These are phyloP conservation scores for Claviceps africana DNA, from an alignment of 2,329 filamentous ascomycete genomes.

Conservation along the genomic window DNA sequence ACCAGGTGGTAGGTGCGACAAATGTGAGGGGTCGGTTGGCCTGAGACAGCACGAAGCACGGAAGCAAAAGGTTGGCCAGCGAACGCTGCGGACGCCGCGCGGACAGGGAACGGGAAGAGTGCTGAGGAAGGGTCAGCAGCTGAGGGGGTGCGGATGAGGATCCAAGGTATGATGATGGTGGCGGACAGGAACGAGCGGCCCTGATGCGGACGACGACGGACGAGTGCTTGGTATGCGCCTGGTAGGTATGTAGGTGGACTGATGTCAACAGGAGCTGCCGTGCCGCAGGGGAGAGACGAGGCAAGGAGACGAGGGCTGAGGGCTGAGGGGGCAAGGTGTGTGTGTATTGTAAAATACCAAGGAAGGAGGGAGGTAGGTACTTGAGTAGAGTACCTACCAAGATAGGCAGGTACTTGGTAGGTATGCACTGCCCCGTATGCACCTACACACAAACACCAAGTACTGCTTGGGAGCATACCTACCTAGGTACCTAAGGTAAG, in stretches of 20 bases:
- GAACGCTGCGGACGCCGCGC: background rate
- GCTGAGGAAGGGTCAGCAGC: background rate
- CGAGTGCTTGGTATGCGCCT: background rate
- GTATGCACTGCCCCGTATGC: no score
- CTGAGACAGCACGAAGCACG: background rate
- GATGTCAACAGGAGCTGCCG: background rate
- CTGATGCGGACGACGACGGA: background rate
- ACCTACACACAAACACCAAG: no score
- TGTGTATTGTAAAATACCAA: background rate
- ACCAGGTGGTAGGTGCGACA: constrained; percentile 5
- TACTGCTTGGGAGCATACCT: no score
- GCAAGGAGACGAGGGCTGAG: background rate
- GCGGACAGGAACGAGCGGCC: background rate
- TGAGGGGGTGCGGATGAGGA: background rate
- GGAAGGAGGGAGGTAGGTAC: no score
- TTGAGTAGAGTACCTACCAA: no score
- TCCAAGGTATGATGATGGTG: background rate
- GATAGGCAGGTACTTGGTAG: no score
- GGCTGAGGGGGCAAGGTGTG: background rate
- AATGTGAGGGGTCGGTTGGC: constrained; percentile 9
- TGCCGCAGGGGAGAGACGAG: background rate
- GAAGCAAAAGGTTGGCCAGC: constrained; percentile 4
- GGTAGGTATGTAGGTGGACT: background rate
- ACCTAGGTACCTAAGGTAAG: no score
- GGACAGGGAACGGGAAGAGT: background rate